Percentiles rank a stretch among this genome's conserved stretches.
phyloP scores from a whole-genome alignment of 768 basidiomycete species.

The Strobilomyces echinocephalus region DNA sequence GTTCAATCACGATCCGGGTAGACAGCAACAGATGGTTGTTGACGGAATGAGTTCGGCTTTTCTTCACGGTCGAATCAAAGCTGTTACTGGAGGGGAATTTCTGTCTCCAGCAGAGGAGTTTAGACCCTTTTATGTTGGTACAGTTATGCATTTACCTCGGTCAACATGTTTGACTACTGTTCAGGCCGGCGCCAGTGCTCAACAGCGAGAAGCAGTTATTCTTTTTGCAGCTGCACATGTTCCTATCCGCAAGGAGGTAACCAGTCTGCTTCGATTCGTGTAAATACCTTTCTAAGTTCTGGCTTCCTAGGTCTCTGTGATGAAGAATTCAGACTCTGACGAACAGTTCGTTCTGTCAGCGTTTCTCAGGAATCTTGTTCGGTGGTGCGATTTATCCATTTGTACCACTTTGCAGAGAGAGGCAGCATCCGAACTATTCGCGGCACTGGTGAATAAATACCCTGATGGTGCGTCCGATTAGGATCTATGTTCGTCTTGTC shows the following conservation, averaged over 20 bases:
- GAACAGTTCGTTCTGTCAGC: conserved; percentile 44
- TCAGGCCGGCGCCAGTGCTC: conserved; percentile 16
- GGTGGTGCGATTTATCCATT: conserved; percentile 53
- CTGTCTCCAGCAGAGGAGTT: conserved; percentile 35
- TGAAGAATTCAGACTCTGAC: conserved; percentile 23
- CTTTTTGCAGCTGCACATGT: conserved; percentile 66
- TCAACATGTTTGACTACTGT: neutral
- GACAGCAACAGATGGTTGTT: conserved; percentile 62
- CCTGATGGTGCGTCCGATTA: conserved; percentile 47
- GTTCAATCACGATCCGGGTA: conserved; percentile 2
- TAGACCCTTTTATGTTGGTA: conserved; percentile 49
- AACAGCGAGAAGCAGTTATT: conserved; percentile 59
- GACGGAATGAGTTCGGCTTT: conserved; percentile 37
- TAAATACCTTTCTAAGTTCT: neutral
- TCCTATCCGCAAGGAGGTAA: conserved; percentile 62
- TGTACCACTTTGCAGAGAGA: conserved; percentile 49
- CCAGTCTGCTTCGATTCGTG: conserved; percentile 7
- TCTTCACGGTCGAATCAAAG: conserved; percentile 40
- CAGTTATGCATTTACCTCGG: neutral
- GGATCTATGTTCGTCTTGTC: neutral
- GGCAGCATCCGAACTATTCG: conserved; percentile 52
- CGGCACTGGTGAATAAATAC: conserved; percentile 77
- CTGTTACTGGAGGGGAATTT: conserved; percentile 53
- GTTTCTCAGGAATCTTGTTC: conserved; percentile 51
- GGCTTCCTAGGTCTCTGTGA: conserved; percentile 37